Conservation (phyloP, 176 grass and related monocot species). For the Calamus simplicifolius region DNA sequence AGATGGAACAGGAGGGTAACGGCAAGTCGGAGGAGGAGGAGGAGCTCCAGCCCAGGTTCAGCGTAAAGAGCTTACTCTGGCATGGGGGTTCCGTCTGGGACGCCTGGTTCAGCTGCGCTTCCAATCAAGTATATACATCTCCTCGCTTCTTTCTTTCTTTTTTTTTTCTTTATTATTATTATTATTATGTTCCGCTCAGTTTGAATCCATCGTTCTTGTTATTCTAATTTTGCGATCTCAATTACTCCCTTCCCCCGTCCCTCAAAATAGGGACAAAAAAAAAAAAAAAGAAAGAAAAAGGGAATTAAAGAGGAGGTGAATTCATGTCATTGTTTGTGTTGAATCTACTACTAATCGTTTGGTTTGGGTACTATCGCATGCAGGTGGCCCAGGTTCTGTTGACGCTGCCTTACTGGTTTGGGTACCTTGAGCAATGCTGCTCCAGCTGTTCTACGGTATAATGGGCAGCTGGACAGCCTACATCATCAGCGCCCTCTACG, state of each 20-base stretch:
- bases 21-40: conserved; percentile 7
- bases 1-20: conserved; percentile 12
- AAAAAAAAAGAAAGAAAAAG: no score
- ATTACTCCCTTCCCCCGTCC: no score
- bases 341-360: no score
- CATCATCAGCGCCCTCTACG: conserved; percentile 18
- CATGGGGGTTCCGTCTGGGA: conserved; percentile 9
- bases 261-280: no score
- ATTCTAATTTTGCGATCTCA: no score
- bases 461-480: conserved; percentile 24
- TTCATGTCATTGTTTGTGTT: no score
- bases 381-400: conserved; percentile 21
- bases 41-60: not conserved
- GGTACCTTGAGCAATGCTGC: not conserved
- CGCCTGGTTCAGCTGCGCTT: conserved; percentile 14
- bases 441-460: conserved; percentile 15
- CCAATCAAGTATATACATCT: not conserved
- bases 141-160: no score
- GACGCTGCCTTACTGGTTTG: conserved; percentile 24
- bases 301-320: no score
- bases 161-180: no score
- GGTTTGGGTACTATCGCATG: not conserved
- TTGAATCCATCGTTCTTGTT: no score
- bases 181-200: no score
- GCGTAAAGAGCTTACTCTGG: conserved; percentile 2